phyloP scores from a whole-genome alignment of 164 flowering plant species.

The Protea cynaroides region DNA sequence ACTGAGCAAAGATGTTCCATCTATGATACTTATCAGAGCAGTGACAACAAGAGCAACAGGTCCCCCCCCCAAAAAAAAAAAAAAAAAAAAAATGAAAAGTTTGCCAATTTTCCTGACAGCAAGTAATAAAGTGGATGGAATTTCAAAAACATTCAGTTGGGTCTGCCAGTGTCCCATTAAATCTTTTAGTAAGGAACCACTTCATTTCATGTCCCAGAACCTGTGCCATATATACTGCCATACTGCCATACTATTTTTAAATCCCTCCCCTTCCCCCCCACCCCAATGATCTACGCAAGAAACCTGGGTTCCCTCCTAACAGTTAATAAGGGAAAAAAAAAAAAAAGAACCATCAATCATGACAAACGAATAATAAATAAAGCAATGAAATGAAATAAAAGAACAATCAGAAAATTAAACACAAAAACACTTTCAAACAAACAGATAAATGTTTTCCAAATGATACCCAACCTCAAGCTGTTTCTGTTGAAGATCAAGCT shows the following conservation, averaged over 20 bases:
- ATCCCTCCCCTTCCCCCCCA: too few relatives aligned
- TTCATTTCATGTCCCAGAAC: too few relatives aligned
- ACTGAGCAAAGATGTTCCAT: not conserved
- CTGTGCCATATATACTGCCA: too few relatives aligned
- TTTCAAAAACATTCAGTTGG: not conserved
- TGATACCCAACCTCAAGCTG: slow-evolving; percentile 51
- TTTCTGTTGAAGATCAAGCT: slow-evolving; percentile 40
- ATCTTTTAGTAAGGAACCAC: not conserved
- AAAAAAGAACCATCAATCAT: too few relatives aligned
- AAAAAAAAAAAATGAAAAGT: too few relatives aligned
- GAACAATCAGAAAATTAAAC: not conserved
- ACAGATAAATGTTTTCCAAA: not conserved
- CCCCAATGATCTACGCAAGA: too few relatives aligned
- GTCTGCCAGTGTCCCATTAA: not conserved
- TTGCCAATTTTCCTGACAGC: too few relatives aligned
- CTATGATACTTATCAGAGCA: not conserved
- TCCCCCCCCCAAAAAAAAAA: too few relatives aligned
- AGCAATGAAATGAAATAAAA: not conserved
- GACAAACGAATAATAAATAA: too few relatives aligned
- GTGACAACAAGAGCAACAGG: not conserved
- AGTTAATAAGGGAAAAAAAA: too few relatives aligned
- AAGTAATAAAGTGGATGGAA: not conserved
- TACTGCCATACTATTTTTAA: too few relatives aligned
- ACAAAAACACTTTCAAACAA: not conserved
- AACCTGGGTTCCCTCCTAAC: too few relatives aligned